Conservation (phyloP, 73 alveolate species). For the Paramecium octaurelia region DNA sequence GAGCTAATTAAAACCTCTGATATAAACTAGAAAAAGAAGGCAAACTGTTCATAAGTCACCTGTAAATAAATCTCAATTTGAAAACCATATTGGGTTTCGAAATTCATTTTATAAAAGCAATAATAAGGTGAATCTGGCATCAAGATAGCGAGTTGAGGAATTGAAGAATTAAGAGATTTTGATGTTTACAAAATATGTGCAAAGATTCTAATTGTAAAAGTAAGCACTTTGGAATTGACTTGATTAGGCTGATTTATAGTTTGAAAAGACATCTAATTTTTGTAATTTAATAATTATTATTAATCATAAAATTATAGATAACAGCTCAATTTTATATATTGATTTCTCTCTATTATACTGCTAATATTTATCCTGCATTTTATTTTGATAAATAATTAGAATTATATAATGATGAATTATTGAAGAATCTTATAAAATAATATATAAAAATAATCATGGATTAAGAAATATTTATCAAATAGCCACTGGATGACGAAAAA, state of each 20-base stretch:
- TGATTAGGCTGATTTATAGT: background rate
- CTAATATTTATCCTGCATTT: background rate
- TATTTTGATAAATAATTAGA: background rate
- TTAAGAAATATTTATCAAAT: background rate
- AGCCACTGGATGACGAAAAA: background rate
- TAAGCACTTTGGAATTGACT: background rate
- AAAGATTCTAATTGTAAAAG: background rate
- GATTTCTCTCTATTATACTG: background rate
- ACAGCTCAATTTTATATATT: background rate
- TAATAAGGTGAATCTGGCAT: background rate
- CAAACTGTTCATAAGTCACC: background rate
- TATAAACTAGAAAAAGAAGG: background rate
- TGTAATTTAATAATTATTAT: background rate
- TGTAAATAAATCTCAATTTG: background rate
- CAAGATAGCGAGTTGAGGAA: background rate
- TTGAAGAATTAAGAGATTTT: background rate
- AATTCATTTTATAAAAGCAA: slow-evolving; percentile 9
- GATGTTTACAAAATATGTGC: background rate
- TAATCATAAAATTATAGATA: background rate
- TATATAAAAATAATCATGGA: slow-evolving; percentile 10
- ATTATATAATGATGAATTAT: background rate
- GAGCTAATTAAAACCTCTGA: background rate
- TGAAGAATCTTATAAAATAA: slow-evolving; percentile 33
- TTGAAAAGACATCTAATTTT: background rate
- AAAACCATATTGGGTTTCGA: slow-evolving; percentile 4